Conservation (phyloP, 2,329 filamentous ascomycete species). For the Colletotrichum salicis region DNA sequence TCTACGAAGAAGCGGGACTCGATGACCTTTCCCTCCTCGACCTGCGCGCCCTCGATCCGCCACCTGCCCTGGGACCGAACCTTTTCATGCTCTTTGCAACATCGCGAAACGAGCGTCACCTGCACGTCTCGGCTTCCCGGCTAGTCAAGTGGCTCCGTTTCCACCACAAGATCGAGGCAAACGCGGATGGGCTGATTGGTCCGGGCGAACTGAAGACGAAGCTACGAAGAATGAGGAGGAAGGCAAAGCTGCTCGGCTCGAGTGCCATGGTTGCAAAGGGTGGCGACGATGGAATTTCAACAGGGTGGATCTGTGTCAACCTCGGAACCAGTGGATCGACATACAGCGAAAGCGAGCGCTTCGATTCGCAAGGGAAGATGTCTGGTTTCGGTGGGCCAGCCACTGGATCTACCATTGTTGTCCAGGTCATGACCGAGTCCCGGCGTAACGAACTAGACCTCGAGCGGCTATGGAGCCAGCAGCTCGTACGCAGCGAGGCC, state of each 20-base stretch:
- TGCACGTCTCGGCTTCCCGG: conserved; percentile 91
- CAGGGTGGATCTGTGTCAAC: conserved; percentile 97
- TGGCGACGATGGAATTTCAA: conserved; percentile 86
- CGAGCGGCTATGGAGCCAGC: conserved; percentile 62
- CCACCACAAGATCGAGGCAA: conserved; percentile 76
- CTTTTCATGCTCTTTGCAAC: conserved; percentile 94
- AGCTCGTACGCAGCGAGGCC: conserved; percentile 47
- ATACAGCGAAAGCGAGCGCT: conserved; percentile 53
- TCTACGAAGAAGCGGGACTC: conserved; percentile 86
- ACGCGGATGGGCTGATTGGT: conserved; percentile 88
- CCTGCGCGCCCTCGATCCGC: conserved; percentile 84
- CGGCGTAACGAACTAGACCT: conserved; percentile 63
- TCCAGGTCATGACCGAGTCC: conserved; percentile 68
- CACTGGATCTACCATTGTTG: conserved; percentile 62
- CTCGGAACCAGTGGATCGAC: conserved; percentile 75
- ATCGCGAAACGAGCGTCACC: conserved; percentile 89
- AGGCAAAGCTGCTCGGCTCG: conserved; percentile 82
- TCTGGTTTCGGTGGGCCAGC: conserved; percentile 78
- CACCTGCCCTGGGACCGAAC: conserved; percentile 86
- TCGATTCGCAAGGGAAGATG: conserved; percentile 66
- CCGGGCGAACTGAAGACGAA: conserved; percentile 92
- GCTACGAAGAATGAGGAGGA: conserved; percentile 80
- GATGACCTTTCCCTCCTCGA: conserved; percentile 85
- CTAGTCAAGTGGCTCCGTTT: conserved; percentile 86
- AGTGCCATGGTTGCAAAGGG: conserved; percentile 71